These are phyloP conservation scores for Nephelium lappaceum DNA, from an alignment of 345 rosid genomes.

Conservation along the genomic window DNA sequence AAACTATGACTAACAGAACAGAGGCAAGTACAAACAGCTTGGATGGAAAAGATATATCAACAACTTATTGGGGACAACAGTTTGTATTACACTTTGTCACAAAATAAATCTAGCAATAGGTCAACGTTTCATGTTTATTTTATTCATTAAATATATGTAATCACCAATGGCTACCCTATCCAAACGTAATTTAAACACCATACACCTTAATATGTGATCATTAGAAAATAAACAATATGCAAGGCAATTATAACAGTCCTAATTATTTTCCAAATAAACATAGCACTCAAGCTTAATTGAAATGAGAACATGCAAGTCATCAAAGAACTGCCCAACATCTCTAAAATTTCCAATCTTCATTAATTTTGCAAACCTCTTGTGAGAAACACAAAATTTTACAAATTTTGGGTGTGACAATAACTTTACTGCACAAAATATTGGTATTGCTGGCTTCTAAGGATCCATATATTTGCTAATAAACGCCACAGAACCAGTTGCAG, in stretches of 20 bases:
- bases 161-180: neutral
- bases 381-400: neutral
- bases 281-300: constrained; percentile 1
- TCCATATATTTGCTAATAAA: neutral
- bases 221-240: neutral
- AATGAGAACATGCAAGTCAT: neutral
- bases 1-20: constrained; percentile 1
- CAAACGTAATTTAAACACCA: neutral
- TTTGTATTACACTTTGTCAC: neutral
- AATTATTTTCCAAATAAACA: constrained; percentile 10
- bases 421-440: neutral
- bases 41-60: neutral
- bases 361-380: neutral
- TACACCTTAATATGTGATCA: neutral
- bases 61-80: neutral
- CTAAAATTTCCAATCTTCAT: neutral
- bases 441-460: neutral
- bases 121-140: neutral
- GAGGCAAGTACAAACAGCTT: neutral
- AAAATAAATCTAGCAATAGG: neutral
- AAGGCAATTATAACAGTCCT: neutral
- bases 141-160: neutral
- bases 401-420: neutral
- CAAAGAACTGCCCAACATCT: neutral
- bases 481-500: neutral